Evolutionary conservation across 2,329 filamentous ascomycete species (phyloP).

Genomic region (Scedosporium dehoogii): DNA sequence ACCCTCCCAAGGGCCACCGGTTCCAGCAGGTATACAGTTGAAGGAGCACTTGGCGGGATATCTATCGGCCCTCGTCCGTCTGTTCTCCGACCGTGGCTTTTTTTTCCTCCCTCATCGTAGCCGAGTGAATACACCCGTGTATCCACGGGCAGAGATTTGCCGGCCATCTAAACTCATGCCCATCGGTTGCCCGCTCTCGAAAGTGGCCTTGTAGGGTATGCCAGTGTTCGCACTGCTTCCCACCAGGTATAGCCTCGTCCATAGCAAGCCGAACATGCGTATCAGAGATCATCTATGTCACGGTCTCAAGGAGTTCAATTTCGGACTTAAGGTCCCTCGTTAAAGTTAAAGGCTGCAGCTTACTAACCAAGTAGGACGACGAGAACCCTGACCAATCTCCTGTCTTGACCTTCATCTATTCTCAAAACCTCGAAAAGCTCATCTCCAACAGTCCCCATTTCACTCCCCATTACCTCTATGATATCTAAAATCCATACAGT

Average conservation of each 20-base stretch:
- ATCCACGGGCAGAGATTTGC: background rate
- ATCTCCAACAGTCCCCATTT: background rate
- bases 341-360: background rate
- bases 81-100: background rate
- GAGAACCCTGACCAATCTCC: no score
- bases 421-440: background rate
- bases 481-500: no score
- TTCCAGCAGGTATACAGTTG: background rate
- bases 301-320: conserved; percentile 2
- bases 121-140: no score
- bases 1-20: background rate
- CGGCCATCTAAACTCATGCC: background rate
- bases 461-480: background rate
- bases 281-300: background rate
- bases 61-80: background rate
- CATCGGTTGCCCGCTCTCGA: background rate
- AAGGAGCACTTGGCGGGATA: background rate
- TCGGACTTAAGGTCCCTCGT: background rate
- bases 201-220: background rate
- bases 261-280: background rate
- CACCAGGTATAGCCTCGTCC: background rate
- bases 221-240: background rate
- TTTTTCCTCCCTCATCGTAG: no score
- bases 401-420: no score
- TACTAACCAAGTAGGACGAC: background rate